Percentiles rank a stretch among this genome's conserved stretches.
phyloP scores from a whole-genome alignment of 2,329 filamentous ascomycete genomes.

The Lasiodiplodia theobromae region DNA sequence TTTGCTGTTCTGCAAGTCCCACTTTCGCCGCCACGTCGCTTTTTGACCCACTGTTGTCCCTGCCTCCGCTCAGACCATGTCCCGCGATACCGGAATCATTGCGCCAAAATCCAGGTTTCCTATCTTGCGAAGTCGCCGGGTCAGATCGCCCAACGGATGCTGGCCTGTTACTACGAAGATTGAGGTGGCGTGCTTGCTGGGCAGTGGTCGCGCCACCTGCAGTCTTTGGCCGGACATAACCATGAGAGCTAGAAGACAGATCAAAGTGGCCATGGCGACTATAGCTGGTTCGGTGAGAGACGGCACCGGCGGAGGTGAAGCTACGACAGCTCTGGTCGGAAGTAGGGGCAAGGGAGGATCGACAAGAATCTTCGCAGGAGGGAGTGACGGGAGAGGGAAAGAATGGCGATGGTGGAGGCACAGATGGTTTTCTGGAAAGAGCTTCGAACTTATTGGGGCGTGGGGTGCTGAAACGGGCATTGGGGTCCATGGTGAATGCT shows the following conservation, averaged over 20 bases:
- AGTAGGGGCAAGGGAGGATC: neutral
- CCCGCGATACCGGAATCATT: slow-evolving; percentile 3
- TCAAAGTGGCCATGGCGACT: neutral
- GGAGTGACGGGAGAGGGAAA: slow-evolving; percentile 21
- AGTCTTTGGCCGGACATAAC: neutral
- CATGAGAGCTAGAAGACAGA: neutral
- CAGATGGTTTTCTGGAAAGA: slow-evolving; percentile 13
- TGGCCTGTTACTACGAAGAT: neutral
- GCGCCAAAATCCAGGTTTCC: neutral
- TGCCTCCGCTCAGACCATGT: slow-evolving; percentile 17
- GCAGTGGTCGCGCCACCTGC: neutral
- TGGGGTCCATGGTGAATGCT: slow-evolving; percentile 71
- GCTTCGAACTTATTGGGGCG: slow-evolving; percentile 50
- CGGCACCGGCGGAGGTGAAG: neutral
- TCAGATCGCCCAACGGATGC: slow-evolving; percentile 6
- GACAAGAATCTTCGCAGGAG: slow-evolving; percentile 18
- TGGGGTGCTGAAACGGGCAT: slow-evolving; percentile 74
- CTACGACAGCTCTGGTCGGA: slow-evolving; percentile 4
- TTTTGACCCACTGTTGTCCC: slow-evolving; percentile 10
- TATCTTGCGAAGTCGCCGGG: neutral
- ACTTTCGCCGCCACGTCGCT: slow-evolving; percentile 13
- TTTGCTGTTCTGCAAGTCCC: neutral
- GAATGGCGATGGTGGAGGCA: slow-evolving; percentile 18
- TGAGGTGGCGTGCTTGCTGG: neutral
- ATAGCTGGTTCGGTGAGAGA: slow-evolving; percentile 1